Evolutionary conservation across 2,329 filamentous ascomycete species (phyloP).

Genomic region (Xylaria hypoxylon): DNA sequence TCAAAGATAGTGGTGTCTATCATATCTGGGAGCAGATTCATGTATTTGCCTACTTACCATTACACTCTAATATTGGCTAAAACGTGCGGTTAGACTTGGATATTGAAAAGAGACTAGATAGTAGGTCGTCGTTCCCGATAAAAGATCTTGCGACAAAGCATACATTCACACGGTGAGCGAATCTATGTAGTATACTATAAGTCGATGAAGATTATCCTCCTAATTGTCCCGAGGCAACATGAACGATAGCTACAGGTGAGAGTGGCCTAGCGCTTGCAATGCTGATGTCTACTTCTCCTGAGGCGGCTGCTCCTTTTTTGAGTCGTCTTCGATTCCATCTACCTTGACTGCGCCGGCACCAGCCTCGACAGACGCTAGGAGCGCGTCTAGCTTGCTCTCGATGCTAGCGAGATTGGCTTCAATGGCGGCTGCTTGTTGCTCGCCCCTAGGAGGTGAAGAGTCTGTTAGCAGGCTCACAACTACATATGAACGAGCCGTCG

Average conservation of each 20-base stretch:
- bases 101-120: background rate
- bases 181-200: background rate
- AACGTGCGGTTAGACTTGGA: background rate
- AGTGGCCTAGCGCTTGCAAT: conserved; percentile 2
- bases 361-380: conserved; percentile 49
- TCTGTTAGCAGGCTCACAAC: conserved; percentile 23
- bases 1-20: too few species aligned
- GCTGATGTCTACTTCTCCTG: conserved; percentile 19
- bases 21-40: too few species aligned
- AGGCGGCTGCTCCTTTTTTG: conserved; percentile 10
- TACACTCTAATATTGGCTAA: too few species aligned
- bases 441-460: conserved; percentile 45
- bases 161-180: background rate
- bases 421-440: conserved; percentile 50
- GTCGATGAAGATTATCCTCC: background rate
- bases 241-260: background rate
- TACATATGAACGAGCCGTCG: conserved; percentile 1
- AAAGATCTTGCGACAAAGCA: background rate
- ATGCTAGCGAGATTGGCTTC: conserved; percentile 50
- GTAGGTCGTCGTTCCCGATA: background rate
- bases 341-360: conserved; percentile 12
- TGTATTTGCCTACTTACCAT: too few species aligned
- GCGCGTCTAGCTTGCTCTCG: conserved; percentile 50
- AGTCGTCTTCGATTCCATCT: conserved; percentile 14
- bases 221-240: background rate